These are phyloP conservation scores for Termitomyces sp. DNA, from an alignment of 768 basidiomycete genomes.

Conservation along the genomic window DNA sequence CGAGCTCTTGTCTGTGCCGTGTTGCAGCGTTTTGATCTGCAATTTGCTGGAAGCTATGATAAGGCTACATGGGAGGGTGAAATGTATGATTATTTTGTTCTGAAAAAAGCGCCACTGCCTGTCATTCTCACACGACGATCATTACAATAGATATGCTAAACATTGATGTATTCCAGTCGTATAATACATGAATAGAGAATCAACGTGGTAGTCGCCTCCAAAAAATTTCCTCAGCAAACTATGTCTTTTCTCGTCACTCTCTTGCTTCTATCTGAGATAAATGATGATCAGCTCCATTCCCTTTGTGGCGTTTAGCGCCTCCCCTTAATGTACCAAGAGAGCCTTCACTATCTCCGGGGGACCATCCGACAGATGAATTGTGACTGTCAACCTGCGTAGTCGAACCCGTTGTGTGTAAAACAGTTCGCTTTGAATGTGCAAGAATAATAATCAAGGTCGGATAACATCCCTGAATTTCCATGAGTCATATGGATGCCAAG, in stretches of 20 bases:
- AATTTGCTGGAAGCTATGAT: conserved; percentile 21
- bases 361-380: background rate
- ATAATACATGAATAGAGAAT: background rate
- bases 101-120: conserved; percentile 25
- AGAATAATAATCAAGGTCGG: conserved; percentile 2
- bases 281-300: background rate
- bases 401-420: background rate
- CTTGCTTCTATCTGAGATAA: background rate
- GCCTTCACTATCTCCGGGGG: background rate
- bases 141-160: background rate
- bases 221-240: background rate
- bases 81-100: conserved; percentile 25
- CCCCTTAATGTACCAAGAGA: background rate
- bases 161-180: background rate
- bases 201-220: background rate
- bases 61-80: conserved; percentile 21
- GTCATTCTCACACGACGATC: conserved; percentile 9
- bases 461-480: conserved; percentile 1
- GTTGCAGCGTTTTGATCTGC: conserved; percentile 24
- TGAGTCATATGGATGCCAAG: background rate
- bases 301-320: background rate
- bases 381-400: background rate
- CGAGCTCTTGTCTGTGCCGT: conserved; percentile 22
- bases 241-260: background rate
- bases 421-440: conserved; percentile 2